Base-by-base conservation (phyloP, 2,329 filamentous ascomycete species). In the Cercospora sp. region DNA sequence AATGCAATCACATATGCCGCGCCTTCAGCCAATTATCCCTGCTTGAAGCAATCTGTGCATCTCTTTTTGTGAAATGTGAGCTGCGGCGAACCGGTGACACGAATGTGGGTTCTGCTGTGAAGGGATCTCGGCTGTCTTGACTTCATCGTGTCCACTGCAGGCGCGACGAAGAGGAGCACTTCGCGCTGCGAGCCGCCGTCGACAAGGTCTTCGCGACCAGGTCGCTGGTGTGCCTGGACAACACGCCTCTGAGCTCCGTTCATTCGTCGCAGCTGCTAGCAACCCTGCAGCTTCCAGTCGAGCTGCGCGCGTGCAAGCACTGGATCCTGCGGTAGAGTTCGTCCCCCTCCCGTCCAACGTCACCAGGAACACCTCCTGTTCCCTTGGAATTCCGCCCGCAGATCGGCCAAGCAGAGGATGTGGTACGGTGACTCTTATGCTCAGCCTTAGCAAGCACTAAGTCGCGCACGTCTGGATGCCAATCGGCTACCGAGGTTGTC, bases 81-180 rank as follows among this genome's bases (percentile, higher is more conserved):
- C 64, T 61, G 62, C 62, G 58, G 62, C 62, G 62, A 64, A 64
- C 62, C 62, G 62, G 62, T 64, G 49, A 32, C 62, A 64, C 62
- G 32, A 64, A 26, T 57, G 62, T 58, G 62, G 62, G 62, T 63
- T 63, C 53, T 37, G 62, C 32, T 57, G 62, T 40, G 62, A 43
- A 45, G 53, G 53, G 51, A 64, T 60, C 30, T 40, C 45, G 40
- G 28, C 45, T 40, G 18, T 26, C 45, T 45, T 24, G 62, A 65
- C 53, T 43, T 65, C 62, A 65, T 65, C 62, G 24, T 6, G 49
- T 45, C 51, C 28, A 37, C 30, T 53, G 62, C 62, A 58, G 62
- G 28, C 62, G 37, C 21, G 28, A 40, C 30, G 30, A 58, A 40
- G 62, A 28, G 34, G 28, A 32, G 32, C 40, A 58, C 51, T 32